Base-by-base conservation (phyloP, 2,329 filamentous ascomycete genomes). In the Fusarium temperatum region DNA sequence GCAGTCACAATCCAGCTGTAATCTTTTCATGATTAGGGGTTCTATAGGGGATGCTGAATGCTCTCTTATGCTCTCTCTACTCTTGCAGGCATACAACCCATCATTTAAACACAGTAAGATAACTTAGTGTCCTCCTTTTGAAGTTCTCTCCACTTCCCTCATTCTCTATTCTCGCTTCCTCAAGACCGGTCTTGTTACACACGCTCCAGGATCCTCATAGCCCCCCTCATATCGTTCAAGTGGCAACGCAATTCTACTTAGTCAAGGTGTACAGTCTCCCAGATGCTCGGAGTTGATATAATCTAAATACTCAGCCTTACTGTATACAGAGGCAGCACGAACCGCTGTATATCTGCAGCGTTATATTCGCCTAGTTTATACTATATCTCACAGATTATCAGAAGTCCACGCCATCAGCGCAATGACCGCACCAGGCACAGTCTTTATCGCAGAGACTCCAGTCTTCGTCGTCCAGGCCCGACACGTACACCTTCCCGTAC, bases 11-110 rank as follows among this genome's bases (percentile, higher is more conserved):
- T 44, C n/a, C 22, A 24, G 41, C n/a, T 47, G 12, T 36, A 22
- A 13, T 22, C 5, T 11, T 28, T 1, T 22, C 12, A 28, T 28
- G 3, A 9, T 28, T 6, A 22, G 1, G 6, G 44, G 8, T 9
- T 47, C 44, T 28, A 8, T 4, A 10, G 18, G 12, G 1, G 13
- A 47, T 28, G 6, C 6, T 0, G 32, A 15, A 15, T 35, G 13
- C 32, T 13, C 30, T 32, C 28, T 28, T 3, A n/a, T n/a, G n/a
- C n/a, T n/a, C n/a, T n/a, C n/a, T n/a, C n/a, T 28, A 28, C 8
- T 47, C 18, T 47, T 11, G 18, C 6, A 28, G 6, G 8, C 18
- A 28, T 28, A 0, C 6, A 22, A 11, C 10, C 2, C 18, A 15
- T 1, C 4, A 28, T 47, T 14, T 28, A 20, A 45, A 13, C 13